Conservation (phyloP, 352 stramenopile species). For the Globisporangium splendens region DNA sequence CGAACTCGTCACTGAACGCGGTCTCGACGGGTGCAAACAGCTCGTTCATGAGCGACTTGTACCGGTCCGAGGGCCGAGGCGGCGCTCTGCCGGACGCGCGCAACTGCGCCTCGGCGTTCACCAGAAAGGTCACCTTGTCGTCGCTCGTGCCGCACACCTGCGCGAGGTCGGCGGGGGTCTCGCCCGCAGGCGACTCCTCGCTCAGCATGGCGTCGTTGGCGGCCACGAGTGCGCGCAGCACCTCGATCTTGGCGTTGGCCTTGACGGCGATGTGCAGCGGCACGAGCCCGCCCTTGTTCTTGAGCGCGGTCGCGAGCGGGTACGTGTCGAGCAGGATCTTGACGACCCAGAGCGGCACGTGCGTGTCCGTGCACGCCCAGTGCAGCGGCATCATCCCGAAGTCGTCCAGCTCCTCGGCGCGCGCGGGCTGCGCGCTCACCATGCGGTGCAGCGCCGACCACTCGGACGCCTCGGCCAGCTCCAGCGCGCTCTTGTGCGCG, state of each 20-base stretch:
- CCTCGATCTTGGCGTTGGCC: conserved; percentile 61
- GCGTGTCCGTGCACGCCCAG: conserved; percentile 77
- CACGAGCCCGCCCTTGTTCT: conserved; percentile 76
- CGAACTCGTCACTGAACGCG: conserved; percentile 5
- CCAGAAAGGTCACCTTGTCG: conserved; percentile 49
- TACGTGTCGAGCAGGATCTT: conserved; percentile 65
- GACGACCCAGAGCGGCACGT: conserved; percentile 65
- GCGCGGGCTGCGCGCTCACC: conserved; percentile 39
- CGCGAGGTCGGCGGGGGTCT: conserved; percentile 68
- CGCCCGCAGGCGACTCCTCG: conserved; percentile 66
- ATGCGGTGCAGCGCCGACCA: conserved; percentile 67
- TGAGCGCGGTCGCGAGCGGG: conserved; percentile 42
- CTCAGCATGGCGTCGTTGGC: conserved; percentile 46
- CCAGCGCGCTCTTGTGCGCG: conserved; percentile 51
- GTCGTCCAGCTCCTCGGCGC: conserved; percentile 76
- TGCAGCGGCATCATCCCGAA: conserved; percentile 86
- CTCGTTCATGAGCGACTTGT: conserved; percentile 29
- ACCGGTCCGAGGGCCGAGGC: conserved; percentile 39
- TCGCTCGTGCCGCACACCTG: conserved; percentile 41
- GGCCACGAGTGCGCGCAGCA: conserved; percentile 52
- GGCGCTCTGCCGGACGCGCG: conserved; percentile 39
- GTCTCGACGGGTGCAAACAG: not conserved
- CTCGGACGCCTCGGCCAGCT: conserved; percentile 66
- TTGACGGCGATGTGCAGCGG: conserved; percentile 84
- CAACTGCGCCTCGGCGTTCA: conserved; percentile 39